A percentile compares a stretch with the other conserved stretches of the same genome.
phyloP scores from a whole-genome alignment of 2,329 filamentous ascomycete species.

The Macrophomina tecta region DNA sequence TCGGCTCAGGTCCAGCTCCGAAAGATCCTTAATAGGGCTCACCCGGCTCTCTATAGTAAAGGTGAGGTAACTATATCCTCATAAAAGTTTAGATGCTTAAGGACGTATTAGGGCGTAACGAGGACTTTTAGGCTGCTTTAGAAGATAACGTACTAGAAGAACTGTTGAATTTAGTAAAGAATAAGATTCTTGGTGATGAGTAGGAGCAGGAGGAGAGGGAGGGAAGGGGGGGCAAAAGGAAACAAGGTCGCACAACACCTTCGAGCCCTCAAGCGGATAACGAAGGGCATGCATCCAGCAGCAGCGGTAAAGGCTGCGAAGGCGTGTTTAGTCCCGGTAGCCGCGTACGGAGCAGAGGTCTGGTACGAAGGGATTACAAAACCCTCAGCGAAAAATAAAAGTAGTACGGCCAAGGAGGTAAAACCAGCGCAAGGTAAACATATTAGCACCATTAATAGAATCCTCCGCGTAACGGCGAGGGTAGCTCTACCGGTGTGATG shows the following conservation, averaged over 20 bases:
- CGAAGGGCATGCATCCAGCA: neutral
- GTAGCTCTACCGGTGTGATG: neutral
- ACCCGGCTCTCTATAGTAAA: no score
- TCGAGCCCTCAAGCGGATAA: neutral
- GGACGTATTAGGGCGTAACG: no score
- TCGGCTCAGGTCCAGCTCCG: no score
- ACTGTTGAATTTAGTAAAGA: no score
- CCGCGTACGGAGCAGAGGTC: slow-evolving; percentile 10
- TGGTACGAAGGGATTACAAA: neutral
- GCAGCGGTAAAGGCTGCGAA: neutral
- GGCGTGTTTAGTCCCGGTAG: neutral
- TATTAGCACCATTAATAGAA: neutral
- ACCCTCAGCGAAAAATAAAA: neutral
- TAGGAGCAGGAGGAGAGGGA: no score
- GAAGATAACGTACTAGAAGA: no score
- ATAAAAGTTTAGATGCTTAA: no score
- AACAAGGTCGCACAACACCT: neutral
- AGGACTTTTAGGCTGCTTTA: no score
- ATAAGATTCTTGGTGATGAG: no score
- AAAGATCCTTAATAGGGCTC: no score
- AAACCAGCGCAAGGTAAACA: neutral
- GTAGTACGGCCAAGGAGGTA: neutral
- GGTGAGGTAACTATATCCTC: no score
- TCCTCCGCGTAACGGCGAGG: neutral
- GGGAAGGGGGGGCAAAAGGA: slow-evolving; percentile 12